These are phyloP conservation scores for Moesziomyces sp. DNA, from an alignment of 1,284 basidiomycete species.

Conservation along the genomic window DNA sequence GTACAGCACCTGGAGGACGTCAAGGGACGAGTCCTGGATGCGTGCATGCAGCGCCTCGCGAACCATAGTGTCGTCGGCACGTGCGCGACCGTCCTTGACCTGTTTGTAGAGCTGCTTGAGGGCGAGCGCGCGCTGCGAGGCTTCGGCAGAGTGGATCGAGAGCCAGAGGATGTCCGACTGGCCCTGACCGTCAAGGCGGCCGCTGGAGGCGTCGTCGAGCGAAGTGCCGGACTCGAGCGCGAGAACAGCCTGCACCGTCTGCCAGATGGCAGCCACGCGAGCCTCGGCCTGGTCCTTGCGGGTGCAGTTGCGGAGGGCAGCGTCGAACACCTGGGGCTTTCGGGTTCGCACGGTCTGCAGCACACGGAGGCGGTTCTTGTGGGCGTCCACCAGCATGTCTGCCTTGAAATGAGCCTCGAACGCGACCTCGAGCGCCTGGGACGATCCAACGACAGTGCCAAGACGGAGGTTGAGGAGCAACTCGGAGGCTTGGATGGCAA, in stretches of 20 bases:
- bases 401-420: slow-evolving; percentile 31
- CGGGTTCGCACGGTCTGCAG: slow-evolving; percentile 50
- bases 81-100: slow-evolving; percentile 26
- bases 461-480: slow-evolving; percentile 39
- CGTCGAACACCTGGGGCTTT: slow-evolving; percentile 44
- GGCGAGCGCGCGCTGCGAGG: slow-evolving; percentile 45
- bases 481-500: slow-evolving; percentile 24
- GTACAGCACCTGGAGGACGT: slow-evolving; percentile 53
- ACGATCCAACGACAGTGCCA: slow-evolving; percentile 11
- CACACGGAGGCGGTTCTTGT: slow-evolving; percentile 42
- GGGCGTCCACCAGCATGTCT: slow-evolving; percentile 17
- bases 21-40: slow-evolving; percentile 39
- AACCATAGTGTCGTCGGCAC: slow-evolving; percentile 51
- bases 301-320: slow-evolving; percentile 38
- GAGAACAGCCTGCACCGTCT: slow-evolving; percentile 48
- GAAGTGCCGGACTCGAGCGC: slow-evolving; percentile 42
- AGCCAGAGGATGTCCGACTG: slow-evolving; percentile 53
- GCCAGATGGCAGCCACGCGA: slow-evolving; percentile 43
- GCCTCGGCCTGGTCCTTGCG: slow-evolving; percentile 32
- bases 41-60: slow-evolving; percentile 53
- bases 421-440: slow-evolving; percentile 23
- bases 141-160: slow-evolving; percentile 56
- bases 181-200: slow-evolving; percentile 20
- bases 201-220: slow-evolving; percentile 23
- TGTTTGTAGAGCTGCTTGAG: slow-evolving; percentile 50